phyloP scores from a whole-genome alignment of 1,284 basidiomycete species.

The Pisolithus thermaeus region DNA sequence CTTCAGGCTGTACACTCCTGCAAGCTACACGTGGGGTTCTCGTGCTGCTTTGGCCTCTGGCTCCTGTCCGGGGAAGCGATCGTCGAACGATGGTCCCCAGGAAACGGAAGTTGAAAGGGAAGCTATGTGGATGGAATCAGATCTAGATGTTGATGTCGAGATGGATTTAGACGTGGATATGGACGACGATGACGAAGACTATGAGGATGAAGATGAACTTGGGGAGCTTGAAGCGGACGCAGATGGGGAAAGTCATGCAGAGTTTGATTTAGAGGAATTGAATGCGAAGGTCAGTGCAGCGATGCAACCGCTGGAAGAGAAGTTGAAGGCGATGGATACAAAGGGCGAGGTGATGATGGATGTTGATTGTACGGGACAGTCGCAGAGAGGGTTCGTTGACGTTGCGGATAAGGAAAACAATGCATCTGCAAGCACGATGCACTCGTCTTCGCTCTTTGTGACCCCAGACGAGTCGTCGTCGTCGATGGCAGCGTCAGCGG shows the following conservation, averaged over 20 bases:
- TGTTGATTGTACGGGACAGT: background rate
- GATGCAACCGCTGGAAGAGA: background rate
- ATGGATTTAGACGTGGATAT: conserved; percentile 14
- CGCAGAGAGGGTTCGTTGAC: background rate
- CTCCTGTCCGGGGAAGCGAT: conserved; percentile 9
- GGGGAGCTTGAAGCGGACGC: conserved; percentile 2
- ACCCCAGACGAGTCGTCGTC: background rate
- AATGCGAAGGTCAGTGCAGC: background rate
- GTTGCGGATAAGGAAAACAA: conserved; percentile 6
- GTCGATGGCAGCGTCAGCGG: conserved; percentile 5
- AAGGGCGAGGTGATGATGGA: background rate
- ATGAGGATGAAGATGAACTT: conserved; percentile 25
- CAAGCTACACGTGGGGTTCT: conserved; percentile 24
- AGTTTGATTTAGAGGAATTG: background rate
- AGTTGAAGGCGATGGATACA: background rate
- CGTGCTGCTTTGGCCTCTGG: conserved; percentile 2
- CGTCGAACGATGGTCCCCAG: conserved; percentile 11
- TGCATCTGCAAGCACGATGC: background rate
- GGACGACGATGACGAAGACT: conserved; percentile 27
- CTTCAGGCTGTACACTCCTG: conserved; percentile 26
- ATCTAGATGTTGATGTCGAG: conserved; percentile 23
- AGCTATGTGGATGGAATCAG: conserved; percentile 16
- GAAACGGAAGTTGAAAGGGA: conserved; percentile 14
- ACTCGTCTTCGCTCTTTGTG: background rate
- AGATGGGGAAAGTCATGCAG: conserved; percentile 5